Evolutionary conservation across 2,329 filamentous ascomycete genomes (phyloP).

Genomic region (Talaromyces sp.): DNA sequence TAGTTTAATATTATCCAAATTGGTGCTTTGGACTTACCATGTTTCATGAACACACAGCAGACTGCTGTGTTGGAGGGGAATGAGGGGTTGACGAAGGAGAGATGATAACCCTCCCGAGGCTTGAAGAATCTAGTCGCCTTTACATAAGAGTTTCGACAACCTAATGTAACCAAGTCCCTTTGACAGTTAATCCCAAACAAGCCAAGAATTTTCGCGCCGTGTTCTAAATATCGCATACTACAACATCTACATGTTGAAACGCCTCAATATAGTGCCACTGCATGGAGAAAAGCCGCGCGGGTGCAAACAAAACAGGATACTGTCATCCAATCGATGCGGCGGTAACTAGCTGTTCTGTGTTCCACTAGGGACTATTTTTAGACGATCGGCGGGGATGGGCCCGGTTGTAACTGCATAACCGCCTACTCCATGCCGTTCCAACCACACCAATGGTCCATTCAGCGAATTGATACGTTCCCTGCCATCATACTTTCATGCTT

Average conservation of each 20-base stretch:
- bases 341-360: neutral
- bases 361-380: neutral
- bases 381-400: neutral
- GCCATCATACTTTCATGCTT: neutral
- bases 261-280: neutral
- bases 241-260: neutral
- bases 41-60: neutral
- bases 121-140: neutral
- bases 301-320: neutral
- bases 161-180: neutral
- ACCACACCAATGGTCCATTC: too few species aligned
- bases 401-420: neutral
- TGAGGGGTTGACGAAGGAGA: neutral
- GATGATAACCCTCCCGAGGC: neutral
- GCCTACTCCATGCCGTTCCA: neutral
- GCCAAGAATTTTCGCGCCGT: neutral
- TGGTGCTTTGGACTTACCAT: neutral
- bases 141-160: neutral
- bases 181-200: neutral
- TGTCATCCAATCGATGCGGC: neutral
- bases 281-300: neutral
- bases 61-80: neutral
- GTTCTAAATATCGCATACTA: neutral
- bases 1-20: neutral
- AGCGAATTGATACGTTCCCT: neutral